A percentile compares a stretch with the other conserved stretches of the same genome.
phyloP scores from a whole-genome alignment of 768 basidiomycete genomes.

The Ramaria sp. region DNA sequence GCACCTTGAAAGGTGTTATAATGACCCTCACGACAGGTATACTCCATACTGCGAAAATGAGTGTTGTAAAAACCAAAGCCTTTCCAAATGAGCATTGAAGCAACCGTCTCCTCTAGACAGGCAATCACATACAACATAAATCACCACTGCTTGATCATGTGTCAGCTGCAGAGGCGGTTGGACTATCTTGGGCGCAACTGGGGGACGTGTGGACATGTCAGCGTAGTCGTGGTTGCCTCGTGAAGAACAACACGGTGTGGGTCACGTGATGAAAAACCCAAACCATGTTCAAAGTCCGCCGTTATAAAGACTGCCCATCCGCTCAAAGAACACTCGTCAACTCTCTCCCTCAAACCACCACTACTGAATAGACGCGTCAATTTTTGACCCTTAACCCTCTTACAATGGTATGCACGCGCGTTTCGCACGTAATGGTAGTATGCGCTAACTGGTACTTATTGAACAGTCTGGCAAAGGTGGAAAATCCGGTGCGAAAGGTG shows the following conservation, averaged over 20 bases:
- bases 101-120: neutral
- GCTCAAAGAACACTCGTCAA: neutral
- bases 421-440: neutral
- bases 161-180: slow-evolving; percentile 29
- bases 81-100: slow-evolving; percentile 19
- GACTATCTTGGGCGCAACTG: slow-evolving; percentile 21
- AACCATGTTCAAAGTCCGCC: neutral
- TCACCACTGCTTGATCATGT: slow-evolving; percentile 67
- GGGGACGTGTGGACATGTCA: slow-evolving; percentile 10
- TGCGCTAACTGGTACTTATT: neutral
- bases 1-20: slow-evolving; percentile 67
- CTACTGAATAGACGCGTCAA: slow-evolving; percentile 11
- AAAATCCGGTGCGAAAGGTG: slow-evolving; percentile 26
- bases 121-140: slow-evolving; percentile 54
- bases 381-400: slow-evolving; percentile 11
- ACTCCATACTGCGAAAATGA: slow-evolving; percentile 84
- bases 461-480: slow-evolving; percentile 45
- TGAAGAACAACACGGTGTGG: neutral
- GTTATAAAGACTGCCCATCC: neutral
- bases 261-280: slow-evolving; percentile 9
- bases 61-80: slow-evolving; percentile 78
- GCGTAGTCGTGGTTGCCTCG: neutral
- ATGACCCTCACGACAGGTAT: slow-evolving; percentile 68
- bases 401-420: slow-evolving; percentile 24
- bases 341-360: slow-evolving; percentile 16